A percentile compares a stretch with the other conserved stretches of the same genome.
These are phyloP conservation scores for Lentinula aciculospora DNA, from an alignment of 768 basidiomycete species.

Conservation along the genomic window DNA sequence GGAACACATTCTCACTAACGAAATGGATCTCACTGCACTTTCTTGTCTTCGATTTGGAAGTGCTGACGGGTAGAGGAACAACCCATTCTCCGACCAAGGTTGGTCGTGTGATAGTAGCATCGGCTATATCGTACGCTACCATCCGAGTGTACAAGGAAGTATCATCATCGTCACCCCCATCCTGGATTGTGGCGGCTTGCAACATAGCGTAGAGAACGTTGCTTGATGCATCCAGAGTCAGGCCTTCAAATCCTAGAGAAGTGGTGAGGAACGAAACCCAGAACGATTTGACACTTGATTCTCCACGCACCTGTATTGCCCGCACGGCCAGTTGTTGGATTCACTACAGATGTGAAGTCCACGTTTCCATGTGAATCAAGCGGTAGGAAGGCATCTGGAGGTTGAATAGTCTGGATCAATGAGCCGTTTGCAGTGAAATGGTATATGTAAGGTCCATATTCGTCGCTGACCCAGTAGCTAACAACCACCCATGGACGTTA, in stretches of 20 bases:
- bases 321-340: slow-evolving; percentile 47
- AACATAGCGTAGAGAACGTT: slow-evolving; percentile 54
- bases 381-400: slow-evolving; percentile 53
- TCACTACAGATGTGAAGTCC: slow-evolving; percentile 44
- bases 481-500: not conserved
- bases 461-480: slow-evolving; percentile 63
- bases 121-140: slow-evolving; percentile 46
- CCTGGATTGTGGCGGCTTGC: slow-evolving; percentile 59
- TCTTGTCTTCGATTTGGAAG: slow-evolving; percentile 40
- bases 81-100: slow-evolving; percentile 52
- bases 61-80: slow-evolving; percentile 49
- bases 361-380: slow-evolving; percentile 32
- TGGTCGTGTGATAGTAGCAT: slow-evolving; percentile 23
- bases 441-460: slow-evolving; percentile 67
- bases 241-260: slow-evolving; percentile 49
- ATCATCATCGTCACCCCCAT: slow-evolving; percentile 44
- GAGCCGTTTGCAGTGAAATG: slow-evolving; percentile 39
- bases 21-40: slow-evolving; percentile 56
- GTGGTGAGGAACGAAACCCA: no score
- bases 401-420: slow-evolving; percentile 52
- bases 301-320: slow-evolving; percentile 62
- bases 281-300: no score
- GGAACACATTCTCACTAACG: slow-evolving; percentile 45
- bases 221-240: slow-evolving; percentile 44
- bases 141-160: slow-evolving; percentile 51